These are phyloP conservation scores for Papiliotrema nemorosa DNA, from an alignment of 1,284 basidiomycete genomes.

Conservation along the genomic window DNA sequence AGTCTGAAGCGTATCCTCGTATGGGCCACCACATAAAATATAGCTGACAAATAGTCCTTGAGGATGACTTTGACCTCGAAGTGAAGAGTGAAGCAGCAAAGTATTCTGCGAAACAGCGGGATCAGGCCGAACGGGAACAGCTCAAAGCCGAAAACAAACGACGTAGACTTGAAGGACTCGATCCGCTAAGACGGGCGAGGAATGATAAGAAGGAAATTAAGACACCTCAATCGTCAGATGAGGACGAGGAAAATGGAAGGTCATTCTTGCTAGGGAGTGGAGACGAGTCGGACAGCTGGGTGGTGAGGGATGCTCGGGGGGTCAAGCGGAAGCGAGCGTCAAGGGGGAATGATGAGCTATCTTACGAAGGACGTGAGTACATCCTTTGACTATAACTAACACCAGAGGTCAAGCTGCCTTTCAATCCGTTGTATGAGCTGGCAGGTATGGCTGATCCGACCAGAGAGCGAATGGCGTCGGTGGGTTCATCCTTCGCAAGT, in stretches of 20 bases:
- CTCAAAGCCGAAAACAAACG: slow-evolving; percentile 23
- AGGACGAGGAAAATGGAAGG: too few relatives aligned
- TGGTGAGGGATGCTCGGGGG: not conserved
- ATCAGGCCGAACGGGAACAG: slow-evolving; percentile 9
- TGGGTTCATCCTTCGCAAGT: too few relatives aligned
- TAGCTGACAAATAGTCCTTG: slow-evolving; percentile 14
- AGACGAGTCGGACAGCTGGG: not conserved
- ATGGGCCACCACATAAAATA: too few relatives aligned
- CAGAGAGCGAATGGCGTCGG: too few relatives aligned
- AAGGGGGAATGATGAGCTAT: slow-evolving; percentile 8
- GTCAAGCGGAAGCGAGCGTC: not conserved
- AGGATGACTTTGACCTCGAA: slow-evolving; percentile 36
- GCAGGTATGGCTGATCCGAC: slow-evolving; percentile 16
- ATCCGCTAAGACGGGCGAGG: slow-evolving; percentile 13
- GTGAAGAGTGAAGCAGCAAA: slow-evolving; percentile 17
- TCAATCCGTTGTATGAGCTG: slow-evolving; percentile 28
- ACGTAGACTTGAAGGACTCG: slow-evolving; percentile 18
- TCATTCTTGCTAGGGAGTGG: too few relatives aligned
- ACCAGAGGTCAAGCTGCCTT: slow-evolving; percentile 24
- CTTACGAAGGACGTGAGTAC: slow-evolving; percentile 37
- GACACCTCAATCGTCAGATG: not conserved
- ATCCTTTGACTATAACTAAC: not conserved
- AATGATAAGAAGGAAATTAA: not conserved
- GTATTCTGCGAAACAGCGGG: slow-evolving; percentile 17
- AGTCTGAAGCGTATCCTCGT: not conserved